Base-by-base conservation (phyloP, 441 rosid species). In the Syzygium syzygioides region DNA sequence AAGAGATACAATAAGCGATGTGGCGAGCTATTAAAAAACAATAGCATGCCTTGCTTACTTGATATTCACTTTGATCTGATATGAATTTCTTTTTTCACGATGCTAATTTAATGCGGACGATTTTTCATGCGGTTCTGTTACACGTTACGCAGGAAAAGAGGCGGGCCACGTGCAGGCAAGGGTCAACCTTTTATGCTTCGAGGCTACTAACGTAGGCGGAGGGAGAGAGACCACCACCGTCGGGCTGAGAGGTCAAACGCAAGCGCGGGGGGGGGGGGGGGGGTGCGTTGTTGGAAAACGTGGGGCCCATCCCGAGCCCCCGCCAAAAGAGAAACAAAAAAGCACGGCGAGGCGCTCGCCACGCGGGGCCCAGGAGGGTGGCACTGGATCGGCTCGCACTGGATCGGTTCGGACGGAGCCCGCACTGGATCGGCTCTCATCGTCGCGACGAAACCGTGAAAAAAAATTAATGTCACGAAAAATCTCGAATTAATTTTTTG, bases 1-100 rank as follows among this genome's bases (percentile, higher is more conserved):
- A 64, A 64, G 6, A 30, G 4, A 60, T 60, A 32, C 14, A 28
- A 60, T 0, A 28, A 59, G 30, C 0, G 14, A 11, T 0, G 3
- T 12, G 15, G 64, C 5, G 6, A 64, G 37, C 5, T 30, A 11
- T 64, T 7, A 64, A n/a, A 64, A 64, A 9, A 30, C 6, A 32
- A 32, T 1, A 2, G 3, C 4, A 17, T 6, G 23, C 9, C 76
- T 30, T 17, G 41, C 41, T 17, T 30, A 32, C 7, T 8, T 8
- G 23, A 64, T 30, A 17, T 30, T 62, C 7, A 62, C 68, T 62
- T 62, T 14, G 13, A 60, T 28, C 66, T 2, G 66, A 3, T 30
- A 2, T 19, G 15, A 17, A 9, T 30, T 64, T 32, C 34, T 9
- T 66, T 56, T 66, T 9, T 17, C 34, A 14, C 0, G 28, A 71